Base-by-base conservation (phyloP, 495 filamentous ascomycete genomes). In the Elasticomyces elasticus region DNA sequence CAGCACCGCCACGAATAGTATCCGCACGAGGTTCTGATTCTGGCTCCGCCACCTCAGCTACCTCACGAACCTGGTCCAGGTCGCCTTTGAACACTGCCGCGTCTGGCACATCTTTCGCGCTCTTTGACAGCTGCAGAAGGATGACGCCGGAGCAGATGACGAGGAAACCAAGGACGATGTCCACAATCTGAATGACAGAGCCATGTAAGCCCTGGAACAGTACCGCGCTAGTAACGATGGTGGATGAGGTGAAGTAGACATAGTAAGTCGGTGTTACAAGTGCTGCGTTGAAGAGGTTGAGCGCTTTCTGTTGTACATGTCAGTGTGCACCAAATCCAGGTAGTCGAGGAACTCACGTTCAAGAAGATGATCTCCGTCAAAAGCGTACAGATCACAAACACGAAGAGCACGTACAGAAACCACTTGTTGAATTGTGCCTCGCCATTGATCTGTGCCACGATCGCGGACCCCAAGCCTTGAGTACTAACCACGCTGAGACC, bases 241-340 rank as follows among this genome's bases (percentile, higher is more conserved):
- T 98, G 15, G 87, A 81, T 62, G 82, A 92, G 41, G 92, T 98
- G 68, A 98, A 98, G 73, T 87, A 89, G 56, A 98, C 92, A 65
- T 98, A 98, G 70, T 98, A 98, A 3, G 92, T 98, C 0, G 92
- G 92, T 0, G 92, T 98, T 49, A 98, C 92, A 54, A 98, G 78
- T 1, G 92, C 92, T 26, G 92, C 94, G 64, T 98, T 98, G 75
- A 92, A 98, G 43, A 98, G 63, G 66, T 98, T 98, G 37, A 98
- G 77, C 17, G 92, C 92, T 96, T 98, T 98, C 92, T 98, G 70
- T 60, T 60, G 28, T 31, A n/a, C 17, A 11, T 15, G 59, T 76
- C 57, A 76, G 68, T 30, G 50, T 19, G 19, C 2, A 15, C 33
- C 41, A 31, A 5, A 30, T 2, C 42, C 5, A 45, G n/a, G 25